Evolutionary conservation across 352 stramenopile genomes (phyloP).

Genomic region (Peronospora farinosa): DNA sequence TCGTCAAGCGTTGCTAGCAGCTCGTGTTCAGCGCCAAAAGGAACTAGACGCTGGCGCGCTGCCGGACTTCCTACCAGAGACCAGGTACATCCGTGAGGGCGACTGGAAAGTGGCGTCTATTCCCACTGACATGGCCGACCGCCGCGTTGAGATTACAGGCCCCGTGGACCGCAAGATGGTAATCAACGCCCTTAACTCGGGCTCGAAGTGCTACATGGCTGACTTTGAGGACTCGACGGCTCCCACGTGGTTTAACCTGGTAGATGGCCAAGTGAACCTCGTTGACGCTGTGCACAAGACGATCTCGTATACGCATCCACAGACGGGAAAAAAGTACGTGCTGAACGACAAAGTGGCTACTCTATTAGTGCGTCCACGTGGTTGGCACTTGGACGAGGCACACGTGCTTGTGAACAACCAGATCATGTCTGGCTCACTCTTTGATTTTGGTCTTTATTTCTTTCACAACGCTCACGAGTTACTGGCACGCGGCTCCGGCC

Average conservation of each 20-base stretch:
- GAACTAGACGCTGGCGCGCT: constrained; percentile 84
- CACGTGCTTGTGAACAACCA: constrained; percentile 92
- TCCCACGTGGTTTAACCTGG: constrained; percentile 91
- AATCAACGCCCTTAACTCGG: constrained; percentile 94
- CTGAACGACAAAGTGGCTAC: constrained; percentile 79
- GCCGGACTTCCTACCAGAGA: constrained; percentile 85
- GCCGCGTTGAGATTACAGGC: constrained; percentile 94
- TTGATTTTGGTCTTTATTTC: constrained; percentile 96
- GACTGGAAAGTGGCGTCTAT: constrained; percentile 74
- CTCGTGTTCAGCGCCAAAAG: constrained; percentile 51
- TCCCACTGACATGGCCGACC: constrained; percentile 84
- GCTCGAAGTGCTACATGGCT: constrained; percentile 93
- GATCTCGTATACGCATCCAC: constrained; percentile 75
- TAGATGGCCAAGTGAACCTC: constrained; percentile 91
- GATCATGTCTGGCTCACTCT: constrained; percentile 88
- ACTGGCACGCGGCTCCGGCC: constrained; percentile 68
- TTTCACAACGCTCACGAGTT: constrained; percentile 93
- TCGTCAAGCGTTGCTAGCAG: constrained; percentile 40
- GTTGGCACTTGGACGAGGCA: constrained; percentile 93
- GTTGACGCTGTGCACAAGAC: constrained; percentile 87
- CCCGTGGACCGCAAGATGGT: constrained; percentile 96
- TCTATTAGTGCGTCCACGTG: constrained; percentile 88
- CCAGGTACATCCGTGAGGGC: constrained; percentile 75
- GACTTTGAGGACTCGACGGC: constrained; percentile 93
- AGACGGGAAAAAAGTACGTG: constrained; percentile 69